phyloP scores from a whole-genome alignment of 2,329 filamentous ascomycete species.

The Aspergillus niger region DNA sequence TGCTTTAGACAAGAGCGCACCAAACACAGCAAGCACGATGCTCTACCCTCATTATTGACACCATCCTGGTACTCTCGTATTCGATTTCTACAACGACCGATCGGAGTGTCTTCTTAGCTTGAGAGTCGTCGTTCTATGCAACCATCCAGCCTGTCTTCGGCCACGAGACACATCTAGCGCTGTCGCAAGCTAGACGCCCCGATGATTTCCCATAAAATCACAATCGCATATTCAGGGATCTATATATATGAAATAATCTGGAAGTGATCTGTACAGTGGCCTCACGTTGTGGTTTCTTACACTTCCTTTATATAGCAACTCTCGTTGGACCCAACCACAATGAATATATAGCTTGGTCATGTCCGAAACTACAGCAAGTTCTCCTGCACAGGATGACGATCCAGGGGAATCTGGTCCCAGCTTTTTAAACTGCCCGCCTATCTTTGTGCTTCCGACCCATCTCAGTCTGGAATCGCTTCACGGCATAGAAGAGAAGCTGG shows the following conservation, averaged over 20 bases:
- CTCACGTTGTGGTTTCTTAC: not conserved
- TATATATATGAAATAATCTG: too few species aligned
- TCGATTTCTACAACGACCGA: not conserved
- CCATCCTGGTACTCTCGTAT: not conserved
- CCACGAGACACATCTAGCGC: too few species aligned
- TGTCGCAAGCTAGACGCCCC: too few species aligned
- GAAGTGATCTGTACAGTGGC: not conserved
- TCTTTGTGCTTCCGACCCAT: conserved; percentile 74
- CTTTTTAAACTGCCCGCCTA: conserved; percentile 56
- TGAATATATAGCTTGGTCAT: conserved; percentile 9
- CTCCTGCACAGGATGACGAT: conserved; percentile 10
- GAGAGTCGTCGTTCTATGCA: too few species aligned
- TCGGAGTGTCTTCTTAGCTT: not conserved
- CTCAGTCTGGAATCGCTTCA: conserved; percentile 65
- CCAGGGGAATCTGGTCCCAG: conserved; percentile 14
- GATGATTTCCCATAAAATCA: too few species aligned
- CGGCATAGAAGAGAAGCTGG: conserved; percentile 64
- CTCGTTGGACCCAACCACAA: not conserved
- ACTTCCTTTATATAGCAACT: not conserved
- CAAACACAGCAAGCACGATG: not conserved
- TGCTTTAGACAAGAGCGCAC: not conserved
- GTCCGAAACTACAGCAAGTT: conserved; percentile 22
- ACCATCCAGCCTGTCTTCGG: too few species aligned
- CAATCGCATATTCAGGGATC: too few species aligned
- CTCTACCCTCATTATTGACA: not conserved